Conservation (phyloP, 2,329 filamentous ascomycete species). For the Colletotrichum incanum region DNA sequence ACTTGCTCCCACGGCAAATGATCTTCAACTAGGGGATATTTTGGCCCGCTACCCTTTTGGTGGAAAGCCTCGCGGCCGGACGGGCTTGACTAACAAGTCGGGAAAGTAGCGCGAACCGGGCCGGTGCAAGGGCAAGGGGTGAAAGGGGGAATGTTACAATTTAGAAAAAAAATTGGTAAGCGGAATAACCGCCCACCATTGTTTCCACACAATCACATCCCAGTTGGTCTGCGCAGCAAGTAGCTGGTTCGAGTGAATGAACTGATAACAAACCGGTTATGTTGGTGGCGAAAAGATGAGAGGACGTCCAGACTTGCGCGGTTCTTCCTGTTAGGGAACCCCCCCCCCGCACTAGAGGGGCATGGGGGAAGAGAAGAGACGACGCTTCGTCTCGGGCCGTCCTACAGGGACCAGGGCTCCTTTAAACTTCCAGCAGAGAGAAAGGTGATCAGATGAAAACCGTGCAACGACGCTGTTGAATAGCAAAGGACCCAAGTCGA, state of each 20-base stretch:
- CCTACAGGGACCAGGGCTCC: slow-evolving; percentile 35
- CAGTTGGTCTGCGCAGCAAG: slow-evolving; percentile 9
- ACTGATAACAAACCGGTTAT: background rate
- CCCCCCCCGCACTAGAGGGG: slow-evolving; percentile 23
- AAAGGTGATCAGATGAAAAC: slow-evolving; percentile 23
- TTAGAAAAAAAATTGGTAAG: background rate
- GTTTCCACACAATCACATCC: background rate
- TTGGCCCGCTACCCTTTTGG: background rate
- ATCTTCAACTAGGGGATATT: slow-evolving; percentile 28
- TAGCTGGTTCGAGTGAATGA: background rate
- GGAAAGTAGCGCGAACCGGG: slow-evolving; percentile 22
- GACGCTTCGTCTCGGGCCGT: slow-evolving; percentile 38
- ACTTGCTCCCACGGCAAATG: slow-evolving; percentile 5
- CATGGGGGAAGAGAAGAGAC: slow-evolving; percentile 1
- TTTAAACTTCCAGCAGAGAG: slow-evolving; percentile 10
- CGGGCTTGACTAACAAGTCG: slow-evolving; percentile 28
- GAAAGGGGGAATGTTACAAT: background rate
- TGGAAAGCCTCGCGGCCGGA: background rate
- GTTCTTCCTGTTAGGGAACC: slow-evolving; percentile 1
- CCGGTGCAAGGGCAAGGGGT: slow-evolving; percentile 17
- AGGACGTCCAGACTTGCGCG: slow-evolving; percentile 8
- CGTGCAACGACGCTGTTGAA: background rate
- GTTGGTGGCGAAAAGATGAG: slow-evolving; percentile 5
- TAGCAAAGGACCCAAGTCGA: background rate
- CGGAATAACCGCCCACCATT: slow-evolving; percentile 1